Evolutionary conservation across 2,329 filamentous ascomycete genomes (phyloP).

Genomic region (Aaosphaeria pasadenensis): DNA sequence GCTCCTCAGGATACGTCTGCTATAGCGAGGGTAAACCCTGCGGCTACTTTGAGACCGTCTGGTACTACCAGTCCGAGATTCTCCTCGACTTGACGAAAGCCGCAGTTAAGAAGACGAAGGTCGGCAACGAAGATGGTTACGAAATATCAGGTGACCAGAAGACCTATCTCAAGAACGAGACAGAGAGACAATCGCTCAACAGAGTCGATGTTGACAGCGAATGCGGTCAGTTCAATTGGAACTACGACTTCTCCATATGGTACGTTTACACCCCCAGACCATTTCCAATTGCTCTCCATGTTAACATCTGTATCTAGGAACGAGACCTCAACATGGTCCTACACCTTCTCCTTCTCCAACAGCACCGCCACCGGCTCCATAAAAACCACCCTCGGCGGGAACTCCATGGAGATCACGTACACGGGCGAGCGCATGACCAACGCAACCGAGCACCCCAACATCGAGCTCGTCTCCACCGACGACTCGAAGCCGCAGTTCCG

Average conservation of each 20-base stretch:
- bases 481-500: not conserved
- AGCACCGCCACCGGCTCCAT: not conserved
- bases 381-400: not conserved
- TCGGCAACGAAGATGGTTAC: not conserved
- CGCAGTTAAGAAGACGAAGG: not conserved
- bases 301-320: not conserved
- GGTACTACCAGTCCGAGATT: not conserved
- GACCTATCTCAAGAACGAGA: not conserved
- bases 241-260: not conserved
- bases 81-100: not conserved
- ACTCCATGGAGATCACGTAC: not conserved
- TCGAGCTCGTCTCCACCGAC: not conserved
- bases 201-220: not conserved
- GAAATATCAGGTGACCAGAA: not conserved
- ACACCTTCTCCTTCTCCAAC: not conserved
- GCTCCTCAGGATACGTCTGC: slow-evolving; percentile 2
- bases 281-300: not conserved
- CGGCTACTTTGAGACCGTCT: not conserved
- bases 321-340: not conserved
- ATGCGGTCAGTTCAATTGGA: not conserved
- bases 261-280: not conserved
- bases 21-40: slow-evolving; percentile 2
- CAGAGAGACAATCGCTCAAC: not conserved
- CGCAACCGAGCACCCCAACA: not conserved
- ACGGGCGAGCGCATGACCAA: not conserved